Conservation (phyloP, 116 monocot species). For the Dioscorea cayenensis region DNA sequence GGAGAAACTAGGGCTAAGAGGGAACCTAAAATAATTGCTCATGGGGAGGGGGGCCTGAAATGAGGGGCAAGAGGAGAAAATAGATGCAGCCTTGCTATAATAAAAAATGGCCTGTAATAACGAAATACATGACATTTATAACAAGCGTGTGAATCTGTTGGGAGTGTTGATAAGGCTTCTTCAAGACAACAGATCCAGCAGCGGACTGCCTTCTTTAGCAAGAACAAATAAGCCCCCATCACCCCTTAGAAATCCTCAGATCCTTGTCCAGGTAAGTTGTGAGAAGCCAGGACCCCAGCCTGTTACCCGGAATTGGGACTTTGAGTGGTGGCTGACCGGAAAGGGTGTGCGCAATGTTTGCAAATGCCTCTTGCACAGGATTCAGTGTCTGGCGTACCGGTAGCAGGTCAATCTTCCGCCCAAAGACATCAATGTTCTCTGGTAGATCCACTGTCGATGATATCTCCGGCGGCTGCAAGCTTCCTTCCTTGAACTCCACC, state of each 20-base stretch:
- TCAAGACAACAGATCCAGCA: conserved; percentile 52
- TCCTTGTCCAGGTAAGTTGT: conserved; percentile 64
- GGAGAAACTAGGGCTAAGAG: no score
- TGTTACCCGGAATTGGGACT: conserved; percentile 62
- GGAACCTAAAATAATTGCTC: no score
- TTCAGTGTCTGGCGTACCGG: conserved; percentile 47
- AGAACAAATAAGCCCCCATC: conserved; percentile 84
- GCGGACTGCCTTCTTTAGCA: conserved; percentile 79
- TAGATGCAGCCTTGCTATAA: no score
- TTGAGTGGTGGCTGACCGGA: conserved; percentile 80
- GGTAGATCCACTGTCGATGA: conserved; percentile 63
- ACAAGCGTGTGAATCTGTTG: no score
- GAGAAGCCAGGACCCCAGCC: conserved; percentile 48
- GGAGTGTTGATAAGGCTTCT: not conserved
- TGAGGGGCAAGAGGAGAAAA: no score
- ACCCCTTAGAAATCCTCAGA: conserved; percentile 63
- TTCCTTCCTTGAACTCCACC: conserved; percentile 85
- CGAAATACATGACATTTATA: not conserved
- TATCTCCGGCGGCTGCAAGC: conserved; percentile 63
- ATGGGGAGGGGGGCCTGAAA: no score
- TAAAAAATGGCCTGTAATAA: no score
- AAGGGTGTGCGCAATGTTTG: conserved; percentile 42
- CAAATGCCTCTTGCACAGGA: conserved; percentile 58
- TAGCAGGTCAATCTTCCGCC: conserved; percentile 61
- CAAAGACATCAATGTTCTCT: conserved; percentile 54